Evolutionary conservation across 208 protist species (phyloP).

Genomic region (Blechomonas ayalai): DNA sequence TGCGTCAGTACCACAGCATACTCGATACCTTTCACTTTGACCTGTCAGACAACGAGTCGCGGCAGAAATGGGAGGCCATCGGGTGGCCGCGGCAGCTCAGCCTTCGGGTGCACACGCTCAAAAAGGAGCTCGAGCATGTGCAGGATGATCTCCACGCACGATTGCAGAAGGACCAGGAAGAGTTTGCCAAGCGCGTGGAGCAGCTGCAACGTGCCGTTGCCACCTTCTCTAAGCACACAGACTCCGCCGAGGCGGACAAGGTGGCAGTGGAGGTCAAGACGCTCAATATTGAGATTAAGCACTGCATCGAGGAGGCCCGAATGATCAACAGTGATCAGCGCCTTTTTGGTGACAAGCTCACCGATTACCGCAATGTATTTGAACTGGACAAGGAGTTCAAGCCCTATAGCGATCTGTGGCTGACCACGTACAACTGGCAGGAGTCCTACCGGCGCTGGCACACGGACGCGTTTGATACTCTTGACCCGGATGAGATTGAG

Average conservation of each 20-base stretch:
- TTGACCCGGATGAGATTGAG: conserved; percentile 94
- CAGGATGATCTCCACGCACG: conserved; percentile 89
- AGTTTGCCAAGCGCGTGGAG: conserved; percentile 92
- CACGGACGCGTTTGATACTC: conserved; percentile 88
- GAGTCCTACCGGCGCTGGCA: conserved; percentile 91
- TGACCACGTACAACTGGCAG: conserved; percentile 92
- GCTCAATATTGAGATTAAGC: conserved; percentile 90
- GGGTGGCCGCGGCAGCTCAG: conserved; percentile 90
- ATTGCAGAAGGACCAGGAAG: conserved; percentile 88
- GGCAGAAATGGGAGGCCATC: conserved; percentile 90
- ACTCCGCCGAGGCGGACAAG: conserved; percentile 87
- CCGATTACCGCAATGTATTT: conserved; percentile 93
- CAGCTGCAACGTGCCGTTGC: conserved; percentile 88
- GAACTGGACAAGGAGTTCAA: conserved; percentile 95
- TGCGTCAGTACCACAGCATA: conserved; percentile 89
- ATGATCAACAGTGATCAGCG: conserved; percentile 94
- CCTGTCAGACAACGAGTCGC: conserved; percentile 91
- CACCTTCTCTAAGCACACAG: conserved; percentile 91
- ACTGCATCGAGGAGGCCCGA: conserved; percentile 87
- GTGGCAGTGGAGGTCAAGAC: conserved; percentile 92
- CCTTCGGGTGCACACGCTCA: conserved; percentile 53
- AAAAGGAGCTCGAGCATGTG: conserved; percentile 88
- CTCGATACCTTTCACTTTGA: conserved; percentile 93
- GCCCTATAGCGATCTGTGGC: conserved; percentile 94
- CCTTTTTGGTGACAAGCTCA: conserved; percentile 92